Conservation (phyloP, 1,284 basidiomycete genomes). For the Ganoderma resinaceum region DNA sequence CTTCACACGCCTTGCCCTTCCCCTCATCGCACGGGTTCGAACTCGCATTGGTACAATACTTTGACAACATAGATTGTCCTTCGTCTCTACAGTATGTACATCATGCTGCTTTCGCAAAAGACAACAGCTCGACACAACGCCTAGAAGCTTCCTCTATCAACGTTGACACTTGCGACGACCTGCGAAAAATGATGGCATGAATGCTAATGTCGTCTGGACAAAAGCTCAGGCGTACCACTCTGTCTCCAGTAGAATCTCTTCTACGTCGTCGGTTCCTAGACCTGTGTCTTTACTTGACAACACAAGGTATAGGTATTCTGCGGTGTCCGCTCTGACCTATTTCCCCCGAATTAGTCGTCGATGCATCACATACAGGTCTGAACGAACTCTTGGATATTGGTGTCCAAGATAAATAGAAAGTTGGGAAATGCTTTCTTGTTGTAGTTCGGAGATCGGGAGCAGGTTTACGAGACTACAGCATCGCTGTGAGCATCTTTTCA, state of each 20-base stretch:
- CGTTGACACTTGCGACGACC: conserved; percentile 34
- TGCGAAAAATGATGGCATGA: conserved; percentile 14
- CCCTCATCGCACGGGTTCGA: neutral
- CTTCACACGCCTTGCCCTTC: conserved; percentile 29
- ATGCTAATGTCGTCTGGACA: neutral
- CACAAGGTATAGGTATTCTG: conserved; percentile 82
- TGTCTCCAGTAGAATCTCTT: conserved; percentile 82
- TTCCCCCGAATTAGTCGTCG: neutral
- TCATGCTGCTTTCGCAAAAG: neutral
- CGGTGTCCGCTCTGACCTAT: conserved; percentile 80
- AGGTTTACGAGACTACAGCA: conserved; percentile 65
- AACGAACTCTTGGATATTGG: conserved; percentile 74
- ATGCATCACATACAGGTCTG: neutral
- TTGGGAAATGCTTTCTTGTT: conserved; percentile 51
- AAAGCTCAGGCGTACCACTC: conserved; percentile 66
- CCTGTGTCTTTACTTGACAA: conserved; percentile 74
- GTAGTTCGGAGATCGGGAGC: conserved; percentile 57
- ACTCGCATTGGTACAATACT: no score
- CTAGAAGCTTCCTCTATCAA: conserved; percentile 30
- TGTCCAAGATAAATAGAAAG: conserved; percentile 75
- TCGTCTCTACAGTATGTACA: neutral
- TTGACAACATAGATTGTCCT: neutral
- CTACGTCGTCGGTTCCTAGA: conserved; percentile 70
- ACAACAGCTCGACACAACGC: conserved; percentile 32
- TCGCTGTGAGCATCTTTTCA: neutral